Conservation (phyloP, 2,329 filamentous ascomycete genomes). For the Curvularia spicifera region DNA sequence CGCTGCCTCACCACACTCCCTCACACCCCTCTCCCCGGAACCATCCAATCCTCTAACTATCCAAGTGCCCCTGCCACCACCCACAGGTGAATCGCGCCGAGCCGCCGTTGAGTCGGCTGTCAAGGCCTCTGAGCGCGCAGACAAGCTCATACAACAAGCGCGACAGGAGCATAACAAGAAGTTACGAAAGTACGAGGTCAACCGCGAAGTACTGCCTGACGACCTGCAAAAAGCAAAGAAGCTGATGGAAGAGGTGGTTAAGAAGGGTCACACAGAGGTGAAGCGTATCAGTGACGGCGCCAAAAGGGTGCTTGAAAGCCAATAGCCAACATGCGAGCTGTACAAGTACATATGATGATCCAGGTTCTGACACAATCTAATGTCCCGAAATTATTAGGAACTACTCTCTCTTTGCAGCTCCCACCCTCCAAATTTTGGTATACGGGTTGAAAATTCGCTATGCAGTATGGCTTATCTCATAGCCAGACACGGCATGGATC, state of each 20-base stretch:
- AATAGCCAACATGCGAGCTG: slow-evolving; percentile 21
- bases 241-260: slow-evolving; percentile 59
- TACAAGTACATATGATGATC: not conserved
- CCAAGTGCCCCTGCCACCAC: slow-evolving; percentile 62
- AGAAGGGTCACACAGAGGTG: slow-evolving; percentile 56
- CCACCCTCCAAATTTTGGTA: not conserved
- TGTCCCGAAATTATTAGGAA: not conserved
- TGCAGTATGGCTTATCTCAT: slow-evolving; percentile 8
- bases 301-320: slow-evolving; percentile 54
- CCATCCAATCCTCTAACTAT: slow-evolving; percentile 58
- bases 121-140: slow-evolving; percentile 53
- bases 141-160: slow-evolving; percentile 52
- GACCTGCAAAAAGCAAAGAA: slow-evolving; percentile 57
- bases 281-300: slow-evolving; percentile 58
- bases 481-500: slow-evolving; percentile 6
- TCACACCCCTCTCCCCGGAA: slow-evolving; percentile 59
- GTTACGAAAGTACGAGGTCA: slow-evolving; percentile 53
- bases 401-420: not conserved
- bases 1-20: slow-evolving; percentile 57
- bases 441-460: not conserved
- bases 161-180: slow-evolving; percentile 58
- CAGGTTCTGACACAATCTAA: not conserved
- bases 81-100: slow-evolving; percentile 62
- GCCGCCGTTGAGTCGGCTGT: slow-evolving; percentile 48
- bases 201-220: slow-evolving; percentile 54